Base-by-base conservation (phyloP, 176 grass and related monocot species). In the Ananas comosus region DNA sequence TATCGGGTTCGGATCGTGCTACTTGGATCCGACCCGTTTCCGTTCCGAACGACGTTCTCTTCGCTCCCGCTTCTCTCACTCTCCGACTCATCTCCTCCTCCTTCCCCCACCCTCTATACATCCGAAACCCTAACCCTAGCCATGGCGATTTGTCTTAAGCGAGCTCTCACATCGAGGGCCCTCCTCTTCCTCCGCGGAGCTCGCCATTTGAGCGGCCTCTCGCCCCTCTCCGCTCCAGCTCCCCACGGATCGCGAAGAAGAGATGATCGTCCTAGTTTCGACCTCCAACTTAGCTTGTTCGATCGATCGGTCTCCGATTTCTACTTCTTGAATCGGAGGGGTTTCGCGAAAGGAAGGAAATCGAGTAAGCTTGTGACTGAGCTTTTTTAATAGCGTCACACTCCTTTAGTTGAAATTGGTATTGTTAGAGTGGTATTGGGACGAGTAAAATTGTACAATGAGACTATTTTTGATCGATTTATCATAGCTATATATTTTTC, bases 311-410 rank as follows among this genome's bases (percentile, higher is more conserved):
- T 13, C 13, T 42, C 24, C 12, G 65, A 67, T 17, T 67, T 67
- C 65, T 18, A 47, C 25, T 67, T 67, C 28, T 29, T 9, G 9
- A 67, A 67, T 67, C 33, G 28, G 12, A 48, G 65, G 29, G 13
- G 65, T 67, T 67, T 67, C 65, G 65, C 65, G 6, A 67, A 67
- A 67, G 65, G 65, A n/a, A 67, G 25, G 29, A 67, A 67, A 16
- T 49, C 65, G 28, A 67, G 65, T 67, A 67, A 67, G 65, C 28
- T 16, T 42, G 33, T 42, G 33, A 42, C 4, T 7, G 33, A 42
- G 28, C 14, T 16, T 1, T 2, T 47, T 66, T 1, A 16, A 1
- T 66, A 9, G 13, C 25, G 13, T 67, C 65, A 1, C 14, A 10
- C 27, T 49, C 19, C 54, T 59, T 59, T 59, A 17, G 10, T 18